A percentile compares a stretch with the other conserved stretches of the same genome.
These are phyloP conservation scores for Metarhizium rileyi DNA, from an alignment of 2,329 filamentous ascomycete species.

Conservation along the genomic window DNA sequence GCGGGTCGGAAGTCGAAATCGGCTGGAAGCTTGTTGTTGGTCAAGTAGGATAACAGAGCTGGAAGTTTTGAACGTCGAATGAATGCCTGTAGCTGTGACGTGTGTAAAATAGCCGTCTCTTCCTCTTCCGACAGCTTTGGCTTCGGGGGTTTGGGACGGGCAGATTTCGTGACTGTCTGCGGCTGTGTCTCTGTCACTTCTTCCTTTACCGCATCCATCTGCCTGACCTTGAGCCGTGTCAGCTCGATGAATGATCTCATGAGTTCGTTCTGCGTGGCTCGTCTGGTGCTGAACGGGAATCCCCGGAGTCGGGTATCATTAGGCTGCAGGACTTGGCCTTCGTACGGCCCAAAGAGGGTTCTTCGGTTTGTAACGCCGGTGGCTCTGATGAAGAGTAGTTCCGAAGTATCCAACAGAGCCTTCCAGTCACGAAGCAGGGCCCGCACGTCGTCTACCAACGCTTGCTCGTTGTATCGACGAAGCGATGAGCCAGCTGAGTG, in stretches of 20 bases:
- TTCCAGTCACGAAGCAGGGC: constrained; percentile 78
- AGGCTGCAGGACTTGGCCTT: constrained; percentile 69
- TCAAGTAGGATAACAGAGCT: constrained; percentile 73
- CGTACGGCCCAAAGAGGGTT: constrained; percentile 85
- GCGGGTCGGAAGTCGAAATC: constrained; percentile 68
- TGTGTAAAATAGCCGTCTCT: constrained; percentile 73
- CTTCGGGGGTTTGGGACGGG: constrained; percentile 40
- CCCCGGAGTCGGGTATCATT: constrained; percentile 74
- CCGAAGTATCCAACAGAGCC: constrained; percentile 68
- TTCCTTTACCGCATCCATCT: constrained; percentile 58
- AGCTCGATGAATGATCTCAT: constrained; percentile 93
- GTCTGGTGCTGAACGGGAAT: constrained; percentile 86
- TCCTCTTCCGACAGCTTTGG: constrained; percentile 72
- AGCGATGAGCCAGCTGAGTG: constrained; percentile 88
- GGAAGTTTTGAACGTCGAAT: constrained; percentile 86
- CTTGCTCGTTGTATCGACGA: constrained; percentile 88
- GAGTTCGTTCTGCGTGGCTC: constrained; percentile 87
- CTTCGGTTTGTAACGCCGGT: constrained; percentile 78
- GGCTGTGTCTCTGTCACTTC: constrained; percentile 31
- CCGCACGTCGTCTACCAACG: constrained; percentile 80
- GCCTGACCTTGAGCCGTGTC: constrained; percentile 76
- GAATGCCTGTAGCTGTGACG: constrained; percentile 77
- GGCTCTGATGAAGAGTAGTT: constrained; percentile 81
- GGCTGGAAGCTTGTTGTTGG: constrained; percentile 59
- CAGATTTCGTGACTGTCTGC: constrained; percentile 23